A percentile compares a stretch with the other conserved stretches of the same genome.
Evolutionary conservation across 2,329 filamentous ascomycete genomes (phyloP).

Genomic region (Ramularia endophylla): DNA sequence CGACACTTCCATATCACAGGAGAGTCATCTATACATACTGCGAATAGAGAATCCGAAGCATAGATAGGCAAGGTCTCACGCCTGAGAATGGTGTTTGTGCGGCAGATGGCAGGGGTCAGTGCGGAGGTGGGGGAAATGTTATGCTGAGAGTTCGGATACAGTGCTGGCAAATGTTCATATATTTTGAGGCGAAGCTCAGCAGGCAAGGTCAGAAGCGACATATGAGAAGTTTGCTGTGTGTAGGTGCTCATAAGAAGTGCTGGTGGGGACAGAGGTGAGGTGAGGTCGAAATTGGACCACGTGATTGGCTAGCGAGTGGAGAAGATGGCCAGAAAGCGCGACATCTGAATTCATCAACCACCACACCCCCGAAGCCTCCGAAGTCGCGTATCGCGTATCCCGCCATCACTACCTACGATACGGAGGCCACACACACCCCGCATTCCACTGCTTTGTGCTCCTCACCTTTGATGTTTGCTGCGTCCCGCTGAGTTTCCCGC

Average conservation of each 20-base stretch:
- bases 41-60: conserved; percentile 17
- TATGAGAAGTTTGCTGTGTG: conserved; percentile 1
- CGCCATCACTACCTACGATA: conserved; percentile 1
- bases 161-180: conserved; percentile 18
- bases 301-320: neutral
- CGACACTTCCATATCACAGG: conserved; percentile 6
- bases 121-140: conserved; percentile 11
- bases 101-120: conserved; percentile 21
- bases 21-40: conserved; percentile 17
- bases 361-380: too few relatives aligned
- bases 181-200: conserved; percentile 17
- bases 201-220: conserved; percentile 15
- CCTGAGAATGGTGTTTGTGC: conserved; percentile 13
- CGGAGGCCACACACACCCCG: neutral
- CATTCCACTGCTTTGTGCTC: neutral
- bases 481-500: conserved; percentile 4
- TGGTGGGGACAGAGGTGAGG: neutral
- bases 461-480: conserved; percentile 8
- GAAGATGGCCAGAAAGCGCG: too few relatives aligned
- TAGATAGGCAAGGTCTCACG: conserved; percentile 23
- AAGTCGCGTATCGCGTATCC: neutral
- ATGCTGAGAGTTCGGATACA: conserved; percentile 8
- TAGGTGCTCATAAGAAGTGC: neutral
- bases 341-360: too few relatives aligned
- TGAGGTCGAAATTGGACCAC: neutral